Evolutionary conservation across 2,329 filamentous ascomycete species (phyloP).

Genomic region (Fusarium sp.): DNA sequence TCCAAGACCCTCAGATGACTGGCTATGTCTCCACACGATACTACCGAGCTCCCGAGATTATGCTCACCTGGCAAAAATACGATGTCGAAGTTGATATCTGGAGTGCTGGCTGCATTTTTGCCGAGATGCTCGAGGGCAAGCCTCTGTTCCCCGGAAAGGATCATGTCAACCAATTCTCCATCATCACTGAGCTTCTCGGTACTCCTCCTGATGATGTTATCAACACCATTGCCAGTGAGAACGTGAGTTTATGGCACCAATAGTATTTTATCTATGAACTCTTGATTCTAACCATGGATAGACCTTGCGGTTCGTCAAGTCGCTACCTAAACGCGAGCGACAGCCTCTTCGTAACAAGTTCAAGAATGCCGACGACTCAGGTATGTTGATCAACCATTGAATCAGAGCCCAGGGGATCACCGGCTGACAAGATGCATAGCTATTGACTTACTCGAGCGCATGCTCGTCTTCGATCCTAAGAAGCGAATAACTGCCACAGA

Average conservation of each 20-base stretch:
- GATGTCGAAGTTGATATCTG: slow-evolving; percentile 99
- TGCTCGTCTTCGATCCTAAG: slow-evolving; percentile 99
- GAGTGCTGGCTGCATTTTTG: slow-evolving; percentile 99
- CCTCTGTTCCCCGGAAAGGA: slow-evolving; percentile 98
- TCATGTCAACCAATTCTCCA: slow-evolving; percentile 99
- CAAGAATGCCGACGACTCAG: slow-evolving; percentile 89
- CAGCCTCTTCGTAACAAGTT: slow-evolving; percentile 91
- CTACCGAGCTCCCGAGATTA: slow-evolving; percentile 98
- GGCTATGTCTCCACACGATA: slow-evolving; percentile 99
- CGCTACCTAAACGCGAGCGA: slow-evolving; percentile 91
- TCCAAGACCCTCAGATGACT: slow-evolving; percentile 99
- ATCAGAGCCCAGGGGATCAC: neutral
- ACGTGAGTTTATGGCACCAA: slow-evolving; percentile 67
- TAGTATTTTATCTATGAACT: neutral
- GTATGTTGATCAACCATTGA: slow-evolving; percentile 60
- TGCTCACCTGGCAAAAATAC: slow-evolving; percentile 99
- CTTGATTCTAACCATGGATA: slow-evolving; percentile 52
- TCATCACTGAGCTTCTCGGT: slow-evolving; percentile 96
- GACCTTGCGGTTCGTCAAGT: slow-evolving; percentile 98
- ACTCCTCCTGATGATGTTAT: slow-evolving; percentile 99
- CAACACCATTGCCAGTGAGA: slow-evolving; percentile 97
- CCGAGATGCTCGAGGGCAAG: slow-evolving; percentile 99
- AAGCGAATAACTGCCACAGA: slow-evolving; percentile 90
- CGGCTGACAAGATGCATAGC: slow-evolving; percentile 61
- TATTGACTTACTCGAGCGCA: slow-evolving; percentile 91